phyloP scores from a whole-genome alignment of 1,139 yeast species.

The Debaryomyces robertsiae region DNA sequence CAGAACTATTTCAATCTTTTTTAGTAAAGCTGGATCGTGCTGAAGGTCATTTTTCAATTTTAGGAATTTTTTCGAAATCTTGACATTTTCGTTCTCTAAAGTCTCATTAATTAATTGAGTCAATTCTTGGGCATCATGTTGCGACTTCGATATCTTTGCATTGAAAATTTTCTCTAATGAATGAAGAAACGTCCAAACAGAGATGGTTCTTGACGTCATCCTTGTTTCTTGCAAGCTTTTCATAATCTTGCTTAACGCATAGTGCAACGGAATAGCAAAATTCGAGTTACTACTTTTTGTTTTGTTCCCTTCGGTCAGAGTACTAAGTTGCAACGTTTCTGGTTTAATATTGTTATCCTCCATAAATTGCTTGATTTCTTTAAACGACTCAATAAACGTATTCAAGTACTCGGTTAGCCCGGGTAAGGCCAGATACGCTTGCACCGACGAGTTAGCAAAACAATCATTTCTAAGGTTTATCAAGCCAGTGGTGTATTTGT shows the following conservation, averaged over 20 bases:
- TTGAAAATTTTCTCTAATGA: constrained; percentile 76
- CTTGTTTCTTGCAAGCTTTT: constrained; percentile 66
- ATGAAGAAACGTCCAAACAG: constrained; percentile 79
- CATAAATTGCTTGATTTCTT: constrained; percentile 32
- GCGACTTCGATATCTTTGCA: constrained; percentile 75
- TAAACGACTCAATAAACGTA: constrained; percentile 33
- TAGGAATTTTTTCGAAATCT: constrained; percentile 39
- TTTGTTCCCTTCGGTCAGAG: constrained; percentile 19
- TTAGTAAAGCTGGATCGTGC: constrained; percentile 13
- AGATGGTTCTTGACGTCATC: constrained; percentile 53
- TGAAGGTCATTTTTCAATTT: constrained; percentile 17
- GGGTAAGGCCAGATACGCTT: constrained; percentile 76
- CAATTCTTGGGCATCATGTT: constrained; percentile 94
- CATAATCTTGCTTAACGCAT: constrained; percentile 57
- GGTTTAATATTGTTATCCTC: constrained; percentile 25
- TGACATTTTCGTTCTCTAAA: constrained; percentile 63
- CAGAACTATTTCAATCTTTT: constrained; percentile 29
- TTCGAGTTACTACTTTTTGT: constrained; percentile 23
- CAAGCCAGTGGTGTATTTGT: constrained; percentile 78
- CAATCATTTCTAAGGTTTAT: constrained; percentile 85
- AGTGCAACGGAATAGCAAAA: constrained; percentile 53
- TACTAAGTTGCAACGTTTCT: constrained; percentile 21
- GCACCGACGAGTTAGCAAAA: constrained; percentile 89
- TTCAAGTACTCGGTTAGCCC: constrained; percentile 64
- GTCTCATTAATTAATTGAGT: constrained; percentile 80